Conservation (phyloP, 2,329 filamentous ascomycete species). For the Diaporthe citri region DNA sequence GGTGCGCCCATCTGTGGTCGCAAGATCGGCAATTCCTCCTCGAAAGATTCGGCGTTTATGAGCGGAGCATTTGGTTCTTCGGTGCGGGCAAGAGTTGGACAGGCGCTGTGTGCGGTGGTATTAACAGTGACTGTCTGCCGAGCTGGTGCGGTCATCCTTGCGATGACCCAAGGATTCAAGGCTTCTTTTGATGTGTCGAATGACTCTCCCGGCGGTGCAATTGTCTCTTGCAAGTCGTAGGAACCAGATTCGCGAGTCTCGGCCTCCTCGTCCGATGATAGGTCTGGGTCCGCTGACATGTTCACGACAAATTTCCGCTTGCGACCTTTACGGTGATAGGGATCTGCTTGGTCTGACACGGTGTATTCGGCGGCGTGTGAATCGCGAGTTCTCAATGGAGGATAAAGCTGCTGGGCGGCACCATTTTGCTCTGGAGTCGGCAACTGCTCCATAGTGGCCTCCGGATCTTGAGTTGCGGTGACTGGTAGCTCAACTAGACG, state of each 20-base stretch:
- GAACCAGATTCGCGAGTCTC: not conserved
- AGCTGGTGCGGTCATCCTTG: constrained; percentile 50
- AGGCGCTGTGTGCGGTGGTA: not conserved
- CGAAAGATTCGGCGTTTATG: not conserved
- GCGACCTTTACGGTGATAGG: not conserved
- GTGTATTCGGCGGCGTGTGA: not conserved
- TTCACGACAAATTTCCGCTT: constrained; percentile 29
- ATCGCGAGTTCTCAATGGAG: not conserved
- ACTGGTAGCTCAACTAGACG: not conserved
- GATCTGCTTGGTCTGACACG: not conserved
- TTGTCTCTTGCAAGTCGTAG: not conserved
- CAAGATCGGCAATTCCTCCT: constrained; percentile 47
- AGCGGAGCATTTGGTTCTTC: not conserved
- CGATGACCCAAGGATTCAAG: constrained; percentile 56
- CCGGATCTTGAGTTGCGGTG: not conserved
- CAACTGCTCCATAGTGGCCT: not conserved
- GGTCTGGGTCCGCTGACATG: constrained; percentile 37
- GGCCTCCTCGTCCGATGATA: constrained; percentile 39
- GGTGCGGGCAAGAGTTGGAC: not conserved
- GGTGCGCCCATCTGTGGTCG: constrained; percentile 46
- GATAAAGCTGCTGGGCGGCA: not conserved
- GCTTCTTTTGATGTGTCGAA: constrained; percentile 37
- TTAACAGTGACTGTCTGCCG: not conserved
- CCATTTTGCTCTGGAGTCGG: not conserved
- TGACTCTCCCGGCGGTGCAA: not conserved